phyloP scores from a whole-genome alignment of 345 rosid species.

The Salix purpurea region DNA sequence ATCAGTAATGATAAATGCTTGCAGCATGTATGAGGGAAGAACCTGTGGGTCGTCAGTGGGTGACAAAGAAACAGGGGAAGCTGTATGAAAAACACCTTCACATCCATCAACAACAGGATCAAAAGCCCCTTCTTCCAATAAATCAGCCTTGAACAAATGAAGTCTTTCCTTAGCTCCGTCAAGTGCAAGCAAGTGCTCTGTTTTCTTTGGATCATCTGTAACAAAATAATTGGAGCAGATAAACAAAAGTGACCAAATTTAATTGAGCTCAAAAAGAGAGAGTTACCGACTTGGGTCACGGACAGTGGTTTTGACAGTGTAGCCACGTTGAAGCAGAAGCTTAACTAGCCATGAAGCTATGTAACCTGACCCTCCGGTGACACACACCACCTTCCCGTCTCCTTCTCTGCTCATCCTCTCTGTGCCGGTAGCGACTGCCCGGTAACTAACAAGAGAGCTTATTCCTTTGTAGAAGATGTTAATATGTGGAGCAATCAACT shows the following conservation, averaged over 20 bases:
- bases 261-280: neutral
- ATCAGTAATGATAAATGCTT: neutral
- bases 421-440: neutral
- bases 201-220: constrained; percentile 4
- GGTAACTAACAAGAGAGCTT: too few species aligned
- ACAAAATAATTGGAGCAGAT: neutral
- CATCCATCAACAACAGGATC: constrained; percentile 9
- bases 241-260: neutral
- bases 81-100: constrained; percentile 8
- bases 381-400: constrained; percentile 2
- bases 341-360: constrained; percentile 1
- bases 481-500: too few species aligned
- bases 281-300: neutral
- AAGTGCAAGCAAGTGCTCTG: constrained; percentile 1
- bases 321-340: neutral
- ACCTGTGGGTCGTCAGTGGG: neutral
- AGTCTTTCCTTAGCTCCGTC: constrained; percentile 12
- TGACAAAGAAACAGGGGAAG: constrained; percentile 1
- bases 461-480: too few species aligned
- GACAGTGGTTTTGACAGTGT: constrained; percentile 5
- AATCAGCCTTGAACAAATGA: constrained; percentile 7
- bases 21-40: neutral
- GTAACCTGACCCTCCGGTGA: constrained; percentile 5
- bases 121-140: constrained; percentile 10
- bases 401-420: neutral